A percentile compares a stretch with the other conserved stretches of the same genome.
Conservation (phyloP, 805 yeast species). For the Pichia nakasei region DNA sequence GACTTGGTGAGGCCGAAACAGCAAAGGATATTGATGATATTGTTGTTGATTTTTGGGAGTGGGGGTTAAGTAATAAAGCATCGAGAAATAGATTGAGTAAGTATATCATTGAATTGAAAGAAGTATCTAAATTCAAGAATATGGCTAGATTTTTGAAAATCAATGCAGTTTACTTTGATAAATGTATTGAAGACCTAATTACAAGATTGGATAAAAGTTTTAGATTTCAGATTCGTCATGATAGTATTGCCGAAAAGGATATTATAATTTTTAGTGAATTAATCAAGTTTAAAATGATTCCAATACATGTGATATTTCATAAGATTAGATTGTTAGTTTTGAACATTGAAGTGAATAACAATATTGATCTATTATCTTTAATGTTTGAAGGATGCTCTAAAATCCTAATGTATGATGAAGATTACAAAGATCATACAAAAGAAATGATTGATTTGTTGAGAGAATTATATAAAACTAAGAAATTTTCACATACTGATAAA, state of each 20-base stretch:
- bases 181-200: conserved; percentile 43
- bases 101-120: conserved; percentile 42
- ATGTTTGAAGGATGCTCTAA: conserved; percentile 69
- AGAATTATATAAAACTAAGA: conserved; percentile 38
- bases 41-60: conserved; percentile 38
- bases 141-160: conserved; percentile 66
- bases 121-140: conserved; percentile 36
- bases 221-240: conserved; percentile 49
- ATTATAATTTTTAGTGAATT: conserved; percentile 64
- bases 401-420: conserved; percentile 48
- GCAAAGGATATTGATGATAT: conserved; percentile 43
- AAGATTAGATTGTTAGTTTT: conserved; percentile 55
- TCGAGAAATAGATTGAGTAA: conserved; percentile 52
- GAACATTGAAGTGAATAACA: conserved; percentile 42
- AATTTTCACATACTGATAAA: conserved; percentile 45
- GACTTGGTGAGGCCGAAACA: conserved; percentile 30
- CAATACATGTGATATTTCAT: conserved; percentile 64
- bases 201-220: conserved; percentile 50
- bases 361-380: conserved; percentile 60
- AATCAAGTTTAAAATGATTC: conserved; percentile 66
- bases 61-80: conserved; percentile 60
- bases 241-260: conserved; percentile 43
- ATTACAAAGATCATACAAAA: conserved; percentile 48
- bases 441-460: conserved; percentile 54
- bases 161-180: conserved; percentile 39